Percentiles rank a stretch among this genome's conserved stretches.
phyloP scores from a whole-genome alignment of 306 rosid species.

The Trichosanthes cucumerina region DNA sequence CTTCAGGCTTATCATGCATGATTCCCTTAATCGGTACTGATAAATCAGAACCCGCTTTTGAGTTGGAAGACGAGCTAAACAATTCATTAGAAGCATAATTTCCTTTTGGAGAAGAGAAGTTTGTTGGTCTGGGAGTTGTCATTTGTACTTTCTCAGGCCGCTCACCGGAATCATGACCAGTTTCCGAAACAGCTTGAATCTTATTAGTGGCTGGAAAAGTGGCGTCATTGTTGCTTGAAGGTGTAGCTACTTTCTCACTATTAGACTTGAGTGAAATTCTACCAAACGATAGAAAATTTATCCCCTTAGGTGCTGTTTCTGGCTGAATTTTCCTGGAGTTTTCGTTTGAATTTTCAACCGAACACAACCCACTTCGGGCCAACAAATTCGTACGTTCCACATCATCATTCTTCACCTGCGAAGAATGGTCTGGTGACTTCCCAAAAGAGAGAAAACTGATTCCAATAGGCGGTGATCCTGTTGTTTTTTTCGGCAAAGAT shows the following conservation, averaged over 20 bases:
- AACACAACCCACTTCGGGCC: constrained; percentile 15
- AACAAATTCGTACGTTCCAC: constrained; percentile 14
- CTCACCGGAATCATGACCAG: constrained; percentile 18
- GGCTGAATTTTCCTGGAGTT: constrained; percentile 21
- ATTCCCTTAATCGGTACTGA: constrained; percentile 19
- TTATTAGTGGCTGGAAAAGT: constrained; percentile 19
- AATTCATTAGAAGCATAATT: constrained; percentile 14
- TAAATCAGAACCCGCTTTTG: constrained; percentile 12
- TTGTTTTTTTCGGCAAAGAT: constrained; percentile 20
- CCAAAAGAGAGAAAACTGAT: constrained; percentile 37
- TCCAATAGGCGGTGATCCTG: constrained; percentile 35
- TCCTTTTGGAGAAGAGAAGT: constrained; percentile 17
- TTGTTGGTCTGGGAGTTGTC: constrained; percentile 16
- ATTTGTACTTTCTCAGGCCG: constrained; percentile 20
- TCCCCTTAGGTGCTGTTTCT: constrained; percentile 43
- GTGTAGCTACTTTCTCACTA: constrained; percentile 18
- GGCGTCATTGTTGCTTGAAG: constrained; percentile 11
- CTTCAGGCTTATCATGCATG: constrained; percentile 20
- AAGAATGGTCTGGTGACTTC: constrained; percentile 22
- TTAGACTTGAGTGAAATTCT: constrained; percentile 25
- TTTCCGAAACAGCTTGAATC: constrained; percentile 13
- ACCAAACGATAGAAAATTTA: constrained; percentile 61
- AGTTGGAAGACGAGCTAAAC: constrained; percentile 10
- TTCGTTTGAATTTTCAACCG: constrained; percentile 19
- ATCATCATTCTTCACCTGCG: constrained; percentile 23